Conservation (phyloP, 306 rosid species). For the Inga leiocalycina region DNA sequence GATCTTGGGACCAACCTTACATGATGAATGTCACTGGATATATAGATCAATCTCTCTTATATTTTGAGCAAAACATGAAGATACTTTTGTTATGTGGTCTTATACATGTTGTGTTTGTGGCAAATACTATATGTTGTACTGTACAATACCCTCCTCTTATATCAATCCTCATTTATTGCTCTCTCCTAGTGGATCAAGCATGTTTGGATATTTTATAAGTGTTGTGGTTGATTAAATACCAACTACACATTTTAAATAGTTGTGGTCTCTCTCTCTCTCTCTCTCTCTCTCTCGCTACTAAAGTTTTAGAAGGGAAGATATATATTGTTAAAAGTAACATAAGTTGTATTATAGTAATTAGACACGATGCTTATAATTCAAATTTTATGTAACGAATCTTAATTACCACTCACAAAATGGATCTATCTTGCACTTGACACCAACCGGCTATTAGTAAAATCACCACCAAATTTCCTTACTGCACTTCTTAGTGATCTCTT, state of each 20-base stretch:
- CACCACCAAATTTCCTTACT: background rate
- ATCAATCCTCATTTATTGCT: conserved; percentile 5
- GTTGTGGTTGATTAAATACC: background rate
- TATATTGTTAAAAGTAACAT: too few species aligned
- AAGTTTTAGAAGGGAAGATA: background rate
- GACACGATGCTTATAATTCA: too few species aligned
- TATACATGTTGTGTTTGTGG: conserved; percentile 9
- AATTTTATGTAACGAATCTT: background rate
- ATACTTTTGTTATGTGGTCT: conserved; percentile 27
- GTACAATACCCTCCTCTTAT: conserved; percentile 5
- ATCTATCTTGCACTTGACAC: background rate
- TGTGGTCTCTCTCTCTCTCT: background rate
- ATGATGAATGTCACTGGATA: conserved; percentile 33
- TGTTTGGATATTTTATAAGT: background rate
- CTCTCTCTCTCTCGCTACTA: too few species aligned
- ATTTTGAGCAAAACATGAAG: conserved; percentile 16
- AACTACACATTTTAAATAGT: background rate
- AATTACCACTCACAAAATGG: background rate
- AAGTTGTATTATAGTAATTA: background rate
- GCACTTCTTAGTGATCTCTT: too few species aligned
- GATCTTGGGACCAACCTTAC: conserved; percentile 13
- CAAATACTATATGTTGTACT: conserved; percentile 35
- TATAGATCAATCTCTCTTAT: conserved; percentile 20
- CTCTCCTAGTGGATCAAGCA: background rate
- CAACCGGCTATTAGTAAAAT: background rate